phyloP scores from a whole-genome alignment of 768 basidiomycete genomes.

The Podaxis sp. region DNA sequence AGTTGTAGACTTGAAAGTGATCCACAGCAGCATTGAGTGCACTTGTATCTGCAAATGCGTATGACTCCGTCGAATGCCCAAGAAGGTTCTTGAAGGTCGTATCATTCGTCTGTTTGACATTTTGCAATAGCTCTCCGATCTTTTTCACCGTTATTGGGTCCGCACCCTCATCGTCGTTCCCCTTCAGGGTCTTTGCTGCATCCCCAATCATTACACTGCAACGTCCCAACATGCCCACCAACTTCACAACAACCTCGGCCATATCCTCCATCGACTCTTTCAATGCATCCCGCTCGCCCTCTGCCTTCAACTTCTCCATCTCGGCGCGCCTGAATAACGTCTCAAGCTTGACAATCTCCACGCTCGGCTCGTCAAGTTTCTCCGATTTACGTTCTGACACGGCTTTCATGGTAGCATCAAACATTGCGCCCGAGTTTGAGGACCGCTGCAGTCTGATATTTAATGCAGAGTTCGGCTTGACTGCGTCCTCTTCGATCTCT shows the following conservation, averaged over 20 bases:
- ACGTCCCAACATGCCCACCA: constrained; percentile 81
- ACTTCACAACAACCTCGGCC: constrained; percentile 62
- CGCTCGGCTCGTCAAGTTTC: constrained; percentile 67
- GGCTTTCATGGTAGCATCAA: constrained; percentile 84
- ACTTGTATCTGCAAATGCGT: constrained; percentile 40
- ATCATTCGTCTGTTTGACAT: constrained; percentile 67
- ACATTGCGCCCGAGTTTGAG: constrained; percentile 75
- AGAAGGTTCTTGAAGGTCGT: constrained; percentile 65
- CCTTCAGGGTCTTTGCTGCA: constrained; percentile 39
- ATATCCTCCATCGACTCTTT: constrained; percentile 62
- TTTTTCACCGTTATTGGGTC: constrained; percentile 37
- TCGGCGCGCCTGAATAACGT: constrained; percentile 64
- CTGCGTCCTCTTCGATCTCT: constrained; percentile 65
- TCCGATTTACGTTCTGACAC: constrained; percentile 79
- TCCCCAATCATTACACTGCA: constrained; percentile 75
- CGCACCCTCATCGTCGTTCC: constrained; percentile 32
- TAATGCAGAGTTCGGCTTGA: constrained; percentile 59
- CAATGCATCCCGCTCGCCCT: constrained; percentile 65
- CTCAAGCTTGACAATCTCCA: constrained; percentile 73
- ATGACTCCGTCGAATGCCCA: constrained; percentile 65
- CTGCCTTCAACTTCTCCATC: constrained; percentile 67
- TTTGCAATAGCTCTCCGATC: constrained; percentile 51
- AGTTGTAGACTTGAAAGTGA: constrained; percentile 50
- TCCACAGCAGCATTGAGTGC: constrained; percentile 39
- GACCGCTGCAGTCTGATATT: constrained; percentile 63